Evolutionary conservation across 1,284 basidiomycete genomes (phyloP).

Genomic region (Pseudozyma sp.): DNA sequence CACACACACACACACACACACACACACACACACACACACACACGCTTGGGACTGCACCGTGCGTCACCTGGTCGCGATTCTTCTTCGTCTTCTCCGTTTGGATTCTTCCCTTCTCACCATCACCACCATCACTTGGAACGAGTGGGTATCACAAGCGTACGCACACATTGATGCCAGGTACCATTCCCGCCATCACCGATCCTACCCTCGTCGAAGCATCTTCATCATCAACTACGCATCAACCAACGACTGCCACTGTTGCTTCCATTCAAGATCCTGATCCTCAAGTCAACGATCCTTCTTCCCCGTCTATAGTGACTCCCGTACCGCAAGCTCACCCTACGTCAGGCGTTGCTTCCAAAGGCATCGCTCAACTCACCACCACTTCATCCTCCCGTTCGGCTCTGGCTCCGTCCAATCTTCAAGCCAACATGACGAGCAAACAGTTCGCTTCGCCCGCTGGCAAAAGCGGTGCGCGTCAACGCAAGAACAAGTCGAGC

Average conservation of each 20-base stretch:
- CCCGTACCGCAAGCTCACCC: slow-evolving; percentile 31
- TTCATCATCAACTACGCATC: slow-evolving; percentile 2
- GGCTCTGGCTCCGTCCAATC: slow-evolving; percentile 40
- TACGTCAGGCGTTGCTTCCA: slow-evolving; percentile 41
- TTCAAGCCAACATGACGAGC: slow-evolving; percentile 53
- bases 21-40: not conserved
- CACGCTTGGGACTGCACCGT: not conserved
- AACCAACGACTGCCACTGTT: slow-evolving; percentile 26
- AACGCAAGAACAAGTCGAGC: slow-evolving; percentile 30
- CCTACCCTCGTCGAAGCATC: slow-evolving; percentile 38
- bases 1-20: slow-evolving; percentile 23
- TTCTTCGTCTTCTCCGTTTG: not conserved
- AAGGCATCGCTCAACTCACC: slow-evolving; percentile 39
- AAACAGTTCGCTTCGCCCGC: slow-evolving; percentile 26
- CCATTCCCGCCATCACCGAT: slow-evolving; percentile 52
- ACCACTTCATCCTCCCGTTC: slow-evolving; percentile 22
- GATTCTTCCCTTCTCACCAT: slow-evolving; percentile 3
- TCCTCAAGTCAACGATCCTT: slow-evolving; percentile 24
- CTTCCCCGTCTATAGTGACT: slow-evolving; percentile 40
- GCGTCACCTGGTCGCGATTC: not conserved
- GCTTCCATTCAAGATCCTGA: slow-evolving; percentile 20
- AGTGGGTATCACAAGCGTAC: not conserved
- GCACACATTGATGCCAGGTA: slow-evolving; percentile 42
- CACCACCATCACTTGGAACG: slow-evolving; percentile 4
- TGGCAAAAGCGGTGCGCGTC: slow-evolving; percentile 6